Conservation (phyloP, 192 early-diverging fungal species). For the Allomyces macrogynus region DNA sequence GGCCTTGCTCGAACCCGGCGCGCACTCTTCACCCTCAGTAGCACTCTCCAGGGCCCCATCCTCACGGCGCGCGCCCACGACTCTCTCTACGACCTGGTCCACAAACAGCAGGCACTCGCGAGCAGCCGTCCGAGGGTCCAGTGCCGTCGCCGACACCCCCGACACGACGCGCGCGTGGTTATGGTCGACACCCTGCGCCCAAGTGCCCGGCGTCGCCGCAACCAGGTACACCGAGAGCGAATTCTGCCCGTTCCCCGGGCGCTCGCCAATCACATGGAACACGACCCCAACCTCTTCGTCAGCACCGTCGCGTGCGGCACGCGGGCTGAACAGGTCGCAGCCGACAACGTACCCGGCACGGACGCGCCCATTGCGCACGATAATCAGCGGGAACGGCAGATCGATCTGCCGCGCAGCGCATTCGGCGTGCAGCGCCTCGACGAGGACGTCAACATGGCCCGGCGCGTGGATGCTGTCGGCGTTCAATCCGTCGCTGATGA, state of each 20-base stretch:
- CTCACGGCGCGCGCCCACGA: too few relatives aligned
- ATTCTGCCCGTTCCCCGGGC: background rate
- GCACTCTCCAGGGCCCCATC: too few relatives aligned
- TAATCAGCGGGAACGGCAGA: background rate
- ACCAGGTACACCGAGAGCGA: conserved; percentile 1
- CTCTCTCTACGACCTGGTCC: too few relatives aligned
- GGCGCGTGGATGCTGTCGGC: background rate
- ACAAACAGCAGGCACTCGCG: background rate
- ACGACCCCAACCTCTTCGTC: background rate
- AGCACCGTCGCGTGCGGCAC: background rate
- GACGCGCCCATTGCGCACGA: background rate
- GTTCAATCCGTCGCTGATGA: background rate
- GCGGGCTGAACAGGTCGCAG: background rate
- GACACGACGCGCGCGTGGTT: background rate
- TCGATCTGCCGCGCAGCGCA: background rate
- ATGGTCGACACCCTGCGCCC: background rate
- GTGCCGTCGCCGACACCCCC: background rate
- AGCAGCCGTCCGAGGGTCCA: background rate
- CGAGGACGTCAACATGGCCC: background rate
- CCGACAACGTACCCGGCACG: background rate
- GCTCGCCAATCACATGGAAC: conserved; percentile 1
- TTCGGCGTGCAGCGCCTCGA: background rate
- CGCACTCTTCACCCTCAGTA: too few relatives aligned
- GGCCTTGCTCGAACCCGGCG: too few relatives aligned
- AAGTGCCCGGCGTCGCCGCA: background rate